These are phyloP conservation scores for Acmispon strigosus DNA, from an alignment of 306 rosid genomes.

Conservation along the genomic window DNA sequence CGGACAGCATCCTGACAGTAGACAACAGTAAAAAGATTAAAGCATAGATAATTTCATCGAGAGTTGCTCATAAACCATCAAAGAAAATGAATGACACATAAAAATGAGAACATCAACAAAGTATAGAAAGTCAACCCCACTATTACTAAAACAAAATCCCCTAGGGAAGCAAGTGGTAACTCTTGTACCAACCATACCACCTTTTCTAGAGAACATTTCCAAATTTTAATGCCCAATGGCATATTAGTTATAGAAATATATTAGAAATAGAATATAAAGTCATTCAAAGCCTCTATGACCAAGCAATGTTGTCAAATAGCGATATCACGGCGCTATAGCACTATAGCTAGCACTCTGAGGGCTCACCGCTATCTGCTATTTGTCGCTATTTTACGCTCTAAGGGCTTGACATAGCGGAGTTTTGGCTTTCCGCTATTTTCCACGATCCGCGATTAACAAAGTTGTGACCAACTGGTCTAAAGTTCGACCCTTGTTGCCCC, in stretches of 20 bases:
- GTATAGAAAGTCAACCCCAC: not conserved
- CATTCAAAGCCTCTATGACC: too few relatives aligned
- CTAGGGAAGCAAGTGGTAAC: not conserved
- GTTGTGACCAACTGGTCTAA: too few relatives aligned
- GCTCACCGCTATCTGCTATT: too few relatives aligned
- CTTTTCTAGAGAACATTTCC: not conserved
- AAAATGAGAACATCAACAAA: not conserved
- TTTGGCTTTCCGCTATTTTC: too few relatives aligned
- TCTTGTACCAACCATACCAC: not conserved
- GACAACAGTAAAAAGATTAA: constrained; percentile 29
- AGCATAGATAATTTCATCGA: not conserved
- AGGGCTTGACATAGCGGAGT: too few relatives aligned
- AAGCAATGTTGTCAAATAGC: too few relatives aligned
- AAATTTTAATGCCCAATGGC: not conserved
- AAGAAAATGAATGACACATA: not conserved
- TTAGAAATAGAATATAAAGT: too few relatives aligned
- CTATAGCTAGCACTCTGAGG: too few relatives aligned
- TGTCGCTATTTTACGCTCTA: too few relatives aligned
- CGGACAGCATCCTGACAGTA: constrained; percentile 75
- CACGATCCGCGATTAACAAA: too few relatives aligned
- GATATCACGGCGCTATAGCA: too few relatives aligned
- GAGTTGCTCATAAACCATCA: constrained; percentile 14
- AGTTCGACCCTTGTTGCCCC: too few relatives aligned
- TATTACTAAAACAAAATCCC: not conserved
- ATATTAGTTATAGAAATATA: not conserved